phyloP scores from a whole-genome alignment of 306 rosid species.

The Lathyrus sativus region DNA sequence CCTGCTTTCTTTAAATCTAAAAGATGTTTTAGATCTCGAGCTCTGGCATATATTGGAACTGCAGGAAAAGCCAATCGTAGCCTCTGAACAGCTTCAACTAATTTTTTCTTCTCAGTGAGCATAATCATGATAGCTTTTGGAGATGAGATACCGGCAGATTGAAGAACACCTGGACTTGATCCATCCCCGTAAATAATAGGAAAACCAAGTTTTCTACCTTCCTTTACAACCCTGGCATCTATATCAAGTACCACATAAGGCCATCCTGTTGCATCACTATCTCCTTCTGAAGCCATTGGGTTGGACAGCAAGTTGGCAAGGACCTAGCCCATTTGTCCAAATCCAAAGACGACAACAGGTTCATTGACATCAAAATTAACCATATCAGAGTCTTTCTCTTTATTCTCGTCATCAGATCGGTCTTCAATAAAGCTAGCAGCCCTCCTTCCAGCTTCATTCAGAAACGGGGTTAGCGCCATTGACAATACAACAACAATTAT shows the following conservation, averaged over 20 bases:
- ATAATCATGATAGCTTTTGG: conserved; percentile 97
- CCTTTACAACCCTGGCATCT: conserved; percentile 86
- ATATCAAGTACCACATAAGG: conserved; percentile 88
- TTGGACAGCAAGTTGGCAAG: conserved; percentile 87
- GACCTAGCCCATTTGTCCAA: conserved; percentile 99
- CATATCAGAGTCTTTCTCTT: conserved; percentile 63
- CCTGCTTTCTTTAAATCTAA: conserved; percentile 89
- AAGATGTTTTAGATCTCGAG: conserved; percentile 83
- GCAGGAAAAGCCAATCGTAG: conserved; percentile 77
- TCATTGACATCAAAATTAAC: conserved; percentile 68
- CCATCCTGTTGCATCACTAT: conserved; percentile 61
- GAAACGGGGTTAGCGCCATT: conserved; percentile 94
- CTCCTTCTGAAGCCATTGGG: conserved; percentile 76
- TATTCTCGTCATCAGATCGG: conserved; percentile 51
- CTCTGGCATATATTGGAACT: conserved; percentile 92
- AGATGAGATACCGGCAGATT: conserved; percentile 86
- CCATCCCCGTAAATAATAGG: conserved; percentile 93
- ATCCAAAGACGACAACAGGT: conserved; percentile 92
- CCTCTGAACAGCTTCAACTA: conserved; percentile 80
- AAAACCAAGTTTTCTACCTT: conserved; percentile 78
- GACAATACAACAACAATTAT: conserved; percentile 96
- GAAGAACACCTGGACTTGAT: conserved; percentile 82
- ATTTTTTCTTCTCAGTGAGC: conserved; percentile 66
- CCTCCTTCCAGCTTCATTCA: conserved; percentile 94
- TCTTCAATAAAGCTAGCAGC: conserved; percentile 72